Conservation (phyloP, 768 basidiomycete genomes). For the Megacollybia marginata region DNA sequence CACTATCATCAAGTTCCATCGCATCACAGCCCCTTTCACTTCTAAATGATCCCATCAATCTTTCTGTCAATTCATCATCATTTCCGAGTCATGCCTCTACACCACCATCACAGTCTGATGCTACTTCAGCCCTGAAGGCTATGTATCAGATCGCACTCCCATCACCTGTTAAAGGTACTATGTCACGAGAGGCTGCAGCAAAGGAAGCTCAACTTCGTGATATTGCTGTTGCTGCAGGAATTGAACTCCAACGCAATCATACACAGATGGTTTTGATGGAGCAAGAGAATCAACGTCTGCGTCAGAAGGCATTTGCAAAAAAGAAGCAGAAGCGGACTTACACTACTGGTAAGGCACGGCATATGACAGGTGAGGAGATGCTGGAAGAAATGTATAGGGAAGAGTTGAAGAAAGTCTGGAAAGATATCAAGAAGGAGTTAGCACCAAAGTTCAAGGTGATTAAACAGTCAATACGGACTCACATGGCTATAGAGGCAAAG, state of each 20-base stretch:
- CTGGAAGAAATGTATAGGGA: constrained; percentile 3
- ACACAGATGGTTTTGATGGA: constrained; percentile 11
- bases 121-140: background rate
- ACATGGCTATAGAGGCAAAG: background rate
- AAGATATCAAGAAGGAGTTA: constrained; percentile 3
- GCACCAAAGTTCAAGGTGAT: constrained; percentile 3
- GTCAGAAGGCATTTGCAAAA: constrained; percentile 6
- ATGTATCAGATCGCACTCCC: background rate
- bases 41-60: too few species aligned
- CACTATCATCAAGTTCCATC: background rate
- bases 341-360: background rate
- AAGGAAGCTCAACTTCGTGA: constrained; percentile 1
- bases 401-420: constrained; percentile 2
- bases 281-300: constrained; percentile 7
- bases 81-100: background rate
- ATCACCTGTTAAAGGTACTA: background rate
- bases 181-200: background rate
- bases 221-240: background rate
- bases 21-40: background rate
- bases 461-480: constrained; percentile 3
- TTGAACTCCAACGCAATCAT: constrained; percentile 5
- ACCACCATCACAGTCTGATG: background rate
- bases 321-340: constrained; percentile 4
- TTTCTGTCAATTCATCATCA: background rate
- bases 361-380: constrained; percentile 5